Conservation (phyloP, 345 rosid species). For the Mangifera indica region DNA sequence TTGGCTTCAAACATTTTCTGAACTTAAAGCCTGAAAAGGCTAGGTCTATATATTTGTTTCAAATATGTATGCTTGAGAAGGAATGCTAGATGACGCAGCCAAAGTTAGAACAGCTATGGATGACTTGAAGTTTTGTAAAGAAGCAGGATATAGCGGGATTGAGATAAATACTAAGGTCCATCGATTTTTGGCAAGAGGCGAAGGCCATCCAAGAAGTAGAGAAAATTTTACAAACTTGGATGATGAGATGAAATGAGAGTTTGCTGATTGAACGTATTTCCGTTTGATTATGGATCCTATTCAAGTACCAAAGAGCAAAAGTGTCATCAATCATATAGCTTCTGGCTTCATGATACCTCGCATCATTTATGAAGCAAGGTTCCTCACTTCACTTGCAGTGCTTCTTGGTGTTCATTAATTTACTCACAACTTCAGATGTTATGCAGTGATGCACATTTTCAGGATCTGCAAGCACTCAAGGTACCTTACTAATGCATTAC, state of each 20-base stretch:
- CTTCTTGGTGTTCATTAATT: too few species aligned
- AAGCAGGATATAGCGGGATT: conserved; percentile 39
- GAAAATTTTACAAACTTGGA: conserved; percentile 34
- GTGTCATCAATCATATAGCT: not conserved
- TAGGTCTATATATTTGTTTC: conserved; percentile 32
- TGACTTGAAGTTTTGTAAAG: conserved; percentile 29
- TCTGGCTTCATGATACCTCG: not conserved
- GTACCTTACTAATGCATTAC: too few species aligned
- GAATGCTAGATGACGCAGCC: conserved; percentile 29
- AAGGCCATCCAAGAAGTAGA: conserved; percentile 27
- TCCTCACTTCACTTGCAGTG: not conserved
- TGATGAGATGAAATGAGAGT: conserved; percentile 24
- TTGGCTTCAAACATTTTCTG: conserved; percentile 31
- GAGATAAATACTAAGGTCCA: conserved; percentile 34
- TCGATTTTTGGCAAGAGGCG: conserved; percentile 28
- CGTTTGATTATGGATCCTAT: conserved; percentile 15
- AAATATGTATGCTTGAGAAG: conserved; percentile 25
- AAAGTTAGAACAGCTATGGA: conserved; percentile 31
- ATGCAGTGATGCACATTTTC: too few species aligned
- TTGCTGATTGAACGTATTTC: conserved; percentile 8
- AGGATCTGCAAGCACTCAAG: too few species aligned
- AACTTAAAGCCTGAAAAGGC: conserved; percentile 33
- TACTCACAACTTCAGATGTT: too few species aligned
- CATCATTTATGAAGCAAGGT: not conserved
- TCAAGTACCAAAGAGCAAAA: not conserved